Percentiles rank a stretch among this genome's conserved stretches.
Conservation (phyloP, 2,329 filamentous ascomycete species). For the Neofusicoccum laricinum region DNA sequence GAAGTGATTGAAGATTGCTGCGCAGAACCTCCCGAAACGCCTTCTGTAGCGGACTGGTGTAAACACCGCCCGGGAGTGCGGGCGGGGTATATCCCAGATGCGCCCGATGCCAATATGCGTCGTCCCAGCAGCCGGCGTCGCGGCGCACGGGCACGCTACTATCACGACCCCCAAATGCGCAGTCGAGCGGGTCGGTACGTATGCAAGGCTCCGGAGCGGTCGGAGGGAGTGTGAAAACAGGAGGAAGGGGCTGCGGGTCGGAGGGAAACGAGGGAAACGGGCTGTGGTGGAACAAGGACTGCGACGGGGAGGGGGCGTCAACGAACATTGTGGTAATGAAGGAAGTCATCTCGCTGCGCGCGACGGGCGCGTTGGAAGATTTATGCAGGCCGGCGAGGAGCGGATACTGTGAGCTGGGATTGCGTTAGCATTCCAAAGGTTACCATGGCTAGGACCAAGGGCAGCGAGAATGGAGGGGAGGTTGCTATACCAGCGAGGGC, state of each 20-base stretch:
- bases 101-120: conserved; percentile 12
- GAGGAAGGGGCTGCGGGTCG: conserved; percentile 38
- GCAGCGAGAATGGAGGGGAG: conserved; percentile 13
- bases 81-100: conserved; percentile 18
- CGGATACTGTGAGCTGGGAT: conserved; percentile 4
- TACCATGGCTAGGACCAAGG: conserved; percentile 1
- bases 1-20: conserved; percentile 13
- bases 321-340: conserved; percentile 82
- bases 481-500: neutral
- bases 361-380: conserved; percentile 1
- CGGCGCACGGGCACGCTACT: conserved; percentile 19
- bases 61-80: conserved; percentile 25
- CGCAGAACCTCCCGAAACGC: conserved; percentile 27
- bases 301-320: conserved; percentile 30
- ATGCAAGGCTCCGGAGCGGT: conserved; percentile 20
- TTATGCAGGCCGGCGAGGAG: conserved; percentile 3
- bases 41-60: conserved; percentile 32
- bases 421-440: conserved; percentile 16
- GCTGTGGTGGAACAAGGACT: conserved; percentile 30
- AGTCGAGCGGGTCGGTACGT: neutral
- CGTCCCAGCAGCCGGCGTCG: conserved; percentile 13
- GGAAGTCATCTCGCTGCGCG: conserved; percentile 59
- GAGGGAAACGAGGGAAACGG: conserved; percentile 31
- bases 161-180: conserved; percentile 15
- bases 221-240: conserved; percentile 43